A percentile compares a stretch with the other conserved stretches of the same genome.
Evolutionary conservation across 768 basidiomycete species (phyloP).

Genomic region (Mycena maculata): DNA sequence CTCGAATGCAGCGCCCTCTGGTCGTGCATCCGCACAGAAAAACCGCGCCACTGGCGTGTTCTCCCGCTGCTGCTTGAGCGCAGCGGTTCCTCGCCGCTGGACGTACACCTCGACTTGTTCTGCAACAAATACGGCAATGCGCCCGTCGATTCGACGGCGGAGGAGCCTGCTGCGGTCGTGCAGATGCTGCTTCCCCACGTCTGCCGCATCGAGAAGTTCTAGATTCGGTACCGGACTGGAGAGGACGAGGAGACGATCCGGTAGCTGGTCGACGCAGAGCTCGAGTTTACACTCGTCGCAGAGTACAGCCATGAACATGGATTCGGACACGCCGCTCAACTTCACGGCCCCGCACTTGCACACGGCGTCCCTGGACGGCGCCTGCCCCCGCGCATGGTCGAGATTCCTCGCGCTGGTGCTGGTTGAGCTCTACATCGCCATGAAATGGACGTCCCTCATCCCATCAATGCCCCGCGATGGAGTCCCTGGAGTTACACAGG

Average conservation of each 20-base stretch:
- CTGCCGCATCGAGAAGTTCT: constrained; percentile 19
- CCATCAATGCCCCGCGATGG: constrained; percentile 6
- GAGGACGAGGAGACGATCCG: constrained; percentile 4
- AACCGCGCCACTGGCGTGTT: background rate
- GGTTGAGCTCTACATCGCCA: constrained; percentile 6
- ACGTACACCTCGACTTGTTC: constrained; percentile 9
- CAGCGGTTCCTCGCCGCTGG: constrained; percentile 7
- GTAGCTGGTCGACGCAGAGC: constrained; percentile 2
- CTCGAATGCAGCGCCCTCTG: constrained; percentile 14
- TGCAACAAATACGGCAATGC: constrained; percentile 13
- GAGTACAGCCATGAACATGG: constrained; percentile 8
- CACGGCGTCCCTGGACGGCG: constrained; percentile 11
- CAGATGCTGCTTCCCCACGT: constrained; percentile 14
- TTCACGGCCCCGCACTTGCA: constrained; percentile 6
- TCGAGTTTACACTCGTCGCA: constrained; percentile 13
- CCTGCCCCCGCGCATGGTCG: no score
- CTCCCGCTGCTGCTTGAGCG: constrained; percentile 15
- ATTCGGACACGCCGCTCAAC: constrained; percentile 1
- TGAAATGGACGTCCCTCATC: background rate
- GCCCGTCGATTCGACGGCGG: constrained; percentile 8
- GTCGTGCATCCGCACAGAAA: constrained; percentile 14
- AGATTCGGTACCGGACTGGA: constrained; percentile 19
- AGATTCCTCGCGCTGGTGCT: background rate
- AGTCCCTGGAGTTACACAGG: constrained; percentile 2
- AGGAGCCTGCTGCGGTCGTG: constrained; percentile 15